Conservation (phyloP, 2,329 filamentous ascomycete species). For the Fusarium sp. region DNA sequence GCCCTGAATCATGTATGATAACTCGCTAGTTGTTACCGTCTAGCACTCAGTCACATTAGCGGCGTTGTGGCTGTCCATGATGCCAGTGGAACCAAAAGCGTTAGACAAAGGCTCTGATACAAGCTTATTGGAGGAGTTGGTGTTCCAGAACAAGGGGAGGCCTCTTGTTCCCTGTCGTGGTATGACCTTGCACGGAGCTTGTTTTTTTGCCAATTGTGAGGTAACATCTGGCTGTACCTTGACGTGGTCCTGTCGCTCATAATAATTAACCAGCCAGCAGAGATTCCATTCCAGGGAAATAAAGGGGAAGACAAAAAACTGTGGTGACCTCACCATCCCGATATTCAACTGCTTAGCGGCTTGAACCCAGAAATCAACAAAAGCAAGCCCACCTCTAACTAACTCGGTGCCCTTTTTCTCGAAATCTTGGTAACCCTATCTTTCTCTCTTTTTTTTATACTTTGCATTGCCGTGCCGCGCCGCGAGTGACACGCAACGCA, state of each 20-base stretch:
- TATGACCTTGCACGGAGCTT: neutral
- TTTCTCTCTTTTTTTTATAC: conserved; percentile 6
- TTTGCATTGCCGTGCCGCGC: conserved; percentile 23
- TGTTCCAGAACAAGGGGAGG: conserved; percentile 25
- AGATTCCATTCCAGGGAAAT: conserved; percentile 26
- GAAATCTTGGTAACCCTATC: conserved; percentile 25
- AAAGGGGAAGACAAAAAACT: conserved; percentile 7
- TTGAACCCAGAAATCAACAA: conserved; percentile 14
- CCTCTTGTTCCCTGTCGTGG: conserved; percentile 24
- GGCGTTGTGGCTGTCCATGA: conserved; percentile 9
- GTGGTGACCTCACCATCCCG: conserved; percentile 29
- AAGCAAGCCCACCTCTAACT: conserved; percentile 22
- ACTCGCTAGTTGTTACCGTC: neutral
- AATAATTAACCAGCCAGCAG: conserved; percentile 9
- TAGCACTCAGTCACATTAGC: neutral
- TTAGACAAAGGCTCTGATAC: conserved; percentile 13
- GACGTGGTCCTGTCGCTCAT: conserved; percentile 20
- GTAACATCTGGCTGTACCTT: conserved; percentile 13
- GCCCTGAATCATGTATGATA: conserved; percentile 16
- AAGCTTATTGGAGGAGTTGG: conserved; percentile 24
- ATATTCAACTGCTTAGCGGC: neutral
- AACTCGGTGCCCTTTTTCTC: conserved; percentile 13
- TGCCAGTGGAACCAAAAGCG: neutral
- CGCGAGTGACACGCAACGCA: conserved; percentile 18
- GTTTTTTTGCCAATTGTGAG: conserved; percentile 2